Evolutionary conservation across 176 grass and related monocot species (phyloP).

Genomic region (Phragmites australis): DNA sequence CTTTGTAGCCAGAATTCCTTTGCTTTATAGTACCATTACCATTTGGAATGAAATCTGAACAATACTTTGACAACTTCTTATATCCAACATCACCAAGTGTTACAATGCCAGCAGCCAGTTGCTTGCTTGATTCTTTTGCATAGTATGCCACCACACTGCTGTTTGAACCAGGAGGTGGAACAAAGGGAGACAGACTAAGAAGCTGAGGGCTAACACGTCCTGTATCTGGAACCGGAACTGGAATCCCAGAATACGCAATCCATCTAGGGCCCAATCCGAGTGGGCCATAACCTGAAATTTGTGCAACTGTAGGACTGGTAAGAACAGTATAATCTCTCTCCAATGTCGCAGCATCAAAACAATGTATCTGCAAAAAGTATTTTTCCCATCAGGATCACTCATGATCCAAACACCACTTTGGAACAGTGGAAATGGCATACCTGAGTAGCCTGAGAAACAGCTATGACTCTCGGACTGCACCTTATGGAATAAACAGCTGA

Average conservation of each 20-base stretch:
- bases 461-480: conserved; percentile 79
- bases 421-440: conserved; percentile 51
- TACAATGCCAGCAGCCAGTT: conserved; percentile 77
- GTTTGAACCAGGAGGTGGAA: conserved; percentile 45
- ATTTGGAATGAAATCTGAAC: conserved; percentile 58
- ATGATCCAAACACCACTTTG: neutral
- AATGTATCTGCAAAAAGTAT: conserved; percentile 83
- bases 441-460: conserved; percentile 80
- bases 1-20: conserved; percentile 51
- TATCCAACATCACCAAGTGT: conserved; percentile 91
- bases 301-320: conserved; percentile 61
- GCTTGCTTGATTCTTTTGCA: conserved; percentile 94
- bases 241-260: conserved; percentile 84
- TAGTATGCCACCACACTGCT: conserved; percentile 81
- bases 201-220: conserved; percentile 72
- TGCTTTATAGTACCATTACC: conserved; percentile 55
- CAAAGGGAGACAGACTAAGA: conserved; percentile 44
- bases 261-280: conserved; percentile 85
- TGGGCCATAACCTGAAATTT: conserved; percentile 72
- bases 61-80: conserved; percentile 78
- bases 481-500: conserved; percentile 82
- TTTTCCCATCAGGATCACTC: conserved; percentile 33
- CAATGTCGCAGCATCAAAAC: conserved; percentile 79
- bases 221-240: conserved; percentile 58
- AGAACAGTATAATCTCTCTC: conserved; percentile 76